Evolutionary conservation across 441 rosid species (phyloP).

Genomic region (Lepidium campestre): DNA sequence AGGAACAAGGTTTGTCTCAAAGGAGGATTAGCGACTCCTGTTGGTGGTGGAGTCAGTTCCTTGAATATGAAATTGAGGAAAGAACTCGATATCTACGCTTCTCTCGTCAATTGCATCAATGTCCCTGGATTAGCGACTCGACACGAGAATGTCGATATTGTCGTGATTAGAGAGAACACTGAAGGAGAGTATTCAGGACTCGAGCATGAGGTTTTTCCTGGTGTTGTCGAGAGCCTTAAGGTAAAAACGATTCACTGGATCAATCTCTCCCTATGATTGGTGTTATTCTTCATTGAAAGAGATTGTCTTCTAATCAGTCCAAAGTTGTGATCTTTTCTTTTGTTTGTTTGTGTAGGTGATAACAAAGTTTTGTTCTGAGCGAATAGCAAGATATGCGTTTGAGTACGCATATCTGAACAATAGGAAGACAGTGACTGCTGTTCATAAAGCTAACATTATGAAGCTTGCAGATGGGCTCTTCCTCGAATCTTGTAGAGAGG

Average conservation of each 20-base stretch:
- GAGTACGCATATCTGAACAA: slow-evolving; percentile 97
- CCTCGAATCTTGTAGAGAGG: slow-evolving; percentile 89
- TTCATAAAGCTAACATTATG: slow-evolving; percentile 97
- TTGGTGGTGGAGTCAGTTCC: slow-evolving; percentile 96
- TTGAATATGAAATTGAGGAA: slow-evolving; percentile 77
- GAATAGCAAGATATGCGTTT: slow-evolving; percentile 90
- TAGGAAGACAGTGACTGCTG: slow-evolving; percentile 94
- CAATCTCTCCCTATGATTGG: not conserved
- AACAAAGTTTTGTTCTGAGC: slow-evolving; percentile 92
- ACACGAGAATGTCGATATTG: slow-evolving; percentile 83
- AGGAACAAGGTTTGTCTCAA: slow-evolving; percentile 88
- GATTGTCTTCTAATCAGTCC: not conserved
- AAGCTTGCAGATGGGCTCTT: slow-evolving; percentile 96
- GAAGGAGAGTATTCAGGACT: slow-evolving; percentile 94
- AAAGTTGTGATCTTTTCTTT: not conserved
- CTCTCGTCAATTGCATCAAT: slow-evolving; percentile 82
- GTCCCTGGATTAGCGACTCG: slow-evolving; percentile 75
- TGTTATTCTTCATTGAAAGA: not conserved
- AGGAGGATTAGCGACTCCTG: slow-evolving; percentile 82
- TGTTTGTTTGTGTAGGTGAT: slow-evolving; percentile 51
- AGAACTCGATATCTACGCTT: slow-evolving; percentile 86
- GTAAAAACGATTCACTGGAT: slow-evolving; percentile 24
- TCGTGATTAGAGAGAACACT: slow-evolving; percentile 88
- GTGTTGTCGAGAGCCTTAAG: slow-evolving; percentile 97
- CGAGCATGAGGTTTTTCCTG: slow-evolving; percentile 95